Base-by-base conservation (phyloP, 1,284 basidiomycete genomes). In the Pholiota adiposa region DNA sequence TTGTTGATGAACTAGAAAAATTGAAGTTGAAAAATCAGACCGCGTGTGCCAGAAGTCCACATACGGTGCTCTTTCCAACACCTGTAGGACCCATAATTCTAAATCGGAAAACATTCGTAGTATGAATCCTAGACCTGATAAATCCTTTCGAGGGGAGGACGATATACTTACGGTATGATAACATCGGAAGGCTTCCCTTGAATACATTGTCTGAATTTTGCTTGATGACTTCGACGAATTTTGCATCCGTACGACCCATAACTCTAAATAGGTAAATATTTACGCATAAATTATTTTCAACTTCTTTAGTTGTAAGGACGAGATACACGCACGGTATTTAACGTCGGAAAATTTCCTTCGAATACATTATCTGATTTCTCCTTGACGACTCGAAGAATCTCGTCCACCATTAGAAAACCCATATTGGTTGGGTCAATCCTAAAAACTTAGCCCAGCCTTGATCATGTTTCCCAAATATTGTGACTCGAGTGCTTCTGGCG, bases 51-150 rank as follows among this genome's bases (percentile, higher is more conserved):
- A 21, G 43, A 29, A 31, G 49, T 38, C 9, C 9, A 57, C 43
- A 16, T 63, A 60, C 62, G 23, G 62, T 58, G 49, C 62, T 63
- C 43, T 63, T 63, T 19, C 69, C 67, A 16, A 50, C 48, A 9
- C 48, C 48, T 33, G 48, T 50, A 33, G 48, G 48, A 34, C 48
- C 48, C 48, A 50, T 50, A 7, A 50, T 14, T 34, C 48, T 50
- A 12, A 33, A n/a, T 25, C 2, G 23, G 12, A 11, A 27, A 46
- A 27, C 27, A 11, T 25, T 16, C 9, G 21, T 27, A 6, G 3
- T 43, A 40, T 21, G 40, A 43, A 21, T 9, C 19, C 40, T 31
- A 4, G 18, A 21, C 21, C 40, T 21, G 19, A 43, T 43, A 4
- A 43, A 46, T n/a, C n/a, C n/a, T n/a, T n/a, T 18, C 2, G 29